Base-by-base conservation (phyloP, 495 filamentous ascomycete species). In the Cudoniella acicularis region DNA sequence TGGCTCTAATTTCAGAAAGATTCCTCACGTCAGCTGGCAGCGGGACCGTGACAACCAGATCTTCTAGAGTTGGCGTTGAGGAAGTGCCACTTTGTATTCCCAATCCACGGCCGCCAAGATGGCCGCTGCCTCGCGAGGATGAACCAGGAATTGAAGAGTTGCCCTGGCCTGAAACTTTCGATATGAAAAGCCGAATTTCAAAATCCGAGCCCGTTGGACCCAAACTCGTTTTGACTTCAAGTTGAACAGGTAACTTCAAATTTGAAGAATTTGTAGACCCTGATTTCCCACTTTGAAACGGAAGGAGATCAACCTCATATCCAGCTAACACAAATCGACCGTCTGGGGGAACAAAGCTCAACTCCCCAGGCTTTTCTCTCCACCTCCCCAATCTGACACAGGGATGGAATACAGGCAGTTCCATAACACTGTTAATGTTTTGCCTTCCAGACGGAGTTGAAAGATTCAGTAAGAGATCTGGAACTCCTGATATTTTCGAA, bases 311-410 rank as follows among this genome's bases (percentile, higher is more conserved):
- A 30, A 96, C 91, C 70, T 96, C 94, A 65, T 98, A 98, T 2
- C 92, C 92, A 23, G 91, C 91, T 9, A 98, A 79, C 11, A 94
- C 89, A 68, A 98, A 98, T n/a, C 89, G 81, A 18, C 94, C 94
- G 69, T 99, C 94, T 1, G 94, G 94, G 10, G 94, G 94, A 18
- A 99, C 83, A 68, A 98, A 99, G 69, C 89, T 93, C 17, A 99
- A 79, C 62, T 96, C 88, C 1, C 94, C 94, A 0, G 94, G 92
- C 40, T 81, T 81, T 56, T 96, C 91, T 55, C 85, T 82, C 94
- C 94, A 99, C 40, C 83, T 76, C 18, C 84, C 86, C 18, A 98
- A 73, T 17, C 95, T 79, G 9, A 99, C 94, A 69, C 92, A 98
- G 0, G 94, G 94, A 67, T 99, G 94, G 67, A 99, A 99, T 0